Evolutionary conservation across 495 filamentous ascomycete species (phyloP).

Genomic region (Elasticomyces elasticus): DNA sequence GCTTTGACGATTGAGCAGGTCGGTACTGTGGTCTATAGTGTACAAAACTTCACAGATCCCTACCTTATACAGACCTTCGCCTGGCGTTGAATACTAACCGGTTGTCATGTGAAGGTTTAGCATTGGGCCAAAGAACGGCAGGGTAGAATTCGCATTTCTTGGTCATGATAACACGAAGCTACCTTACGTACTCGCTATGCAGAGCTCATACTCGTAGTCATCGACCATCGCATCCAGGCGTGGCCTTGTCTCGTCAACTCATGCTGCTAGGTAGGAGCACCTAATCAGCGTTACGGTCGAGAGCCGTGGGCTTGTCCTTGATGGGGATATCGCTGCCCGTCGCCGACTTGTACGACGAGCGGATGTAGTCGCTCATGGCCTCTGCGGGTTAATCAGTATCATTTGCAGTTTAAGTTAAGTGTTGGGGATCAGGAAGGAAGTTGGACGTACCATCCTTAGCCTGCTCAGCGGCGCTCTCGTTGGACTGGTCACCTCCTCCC

Average conservation of each 20-base stretch:
- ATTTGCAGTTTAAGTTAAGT: neutral
- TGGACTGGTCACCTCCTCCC: constrained; percentile 54
- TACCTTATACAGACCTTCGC: too few relatives aligned
- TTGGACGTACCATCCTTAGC: constrained; percentile 51
- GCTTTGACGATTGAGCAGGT: constrained; percentile 6
- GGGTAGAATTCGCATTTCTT: too few relatives aligned
- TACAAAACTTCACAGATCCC: too few relatives aligned
- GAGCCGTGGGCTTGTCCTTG: constrained; percentile 48
- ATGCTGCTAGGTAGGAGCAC: constrained; percentile 1
- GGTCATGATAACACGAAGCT: too few relatives aligned
- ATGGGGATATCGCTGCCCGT: constrained; percentile 55
- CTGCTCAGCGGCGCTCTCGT: constrained; percentile 63
- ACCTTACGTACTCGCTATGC: too few relatives aligned
- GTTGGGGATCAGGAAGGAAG: constrained; percentile 39
- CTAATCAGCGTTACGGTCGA: constrained; percentile 21
- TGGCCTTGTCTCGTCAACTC: neutral
- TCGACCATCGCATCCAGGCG: too few relatives aligned
- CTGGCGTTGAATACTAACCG: too few relatives aligned
- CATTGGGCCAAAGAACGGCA: too few relatives aligned
- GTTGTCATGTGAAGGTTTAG: too few relatives aligned
- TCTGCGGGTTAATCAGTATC: neutral
- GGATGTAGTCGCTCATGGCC: constrained; percentile 38
- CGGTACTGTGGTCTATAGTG: too few relatives aligned
- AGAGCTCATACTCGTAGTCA: too few relatives aligned
- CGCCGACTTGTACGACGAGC: constrained; percentile 49